A percentile compares a stretch with the other conserved stretches of the same genome.
These are phyloP conservation scores for Tricladium varicosporioides DNA, from an alignment of 2,329 filamentous ascomycete species.

Conservation along the genomic window DNA sequence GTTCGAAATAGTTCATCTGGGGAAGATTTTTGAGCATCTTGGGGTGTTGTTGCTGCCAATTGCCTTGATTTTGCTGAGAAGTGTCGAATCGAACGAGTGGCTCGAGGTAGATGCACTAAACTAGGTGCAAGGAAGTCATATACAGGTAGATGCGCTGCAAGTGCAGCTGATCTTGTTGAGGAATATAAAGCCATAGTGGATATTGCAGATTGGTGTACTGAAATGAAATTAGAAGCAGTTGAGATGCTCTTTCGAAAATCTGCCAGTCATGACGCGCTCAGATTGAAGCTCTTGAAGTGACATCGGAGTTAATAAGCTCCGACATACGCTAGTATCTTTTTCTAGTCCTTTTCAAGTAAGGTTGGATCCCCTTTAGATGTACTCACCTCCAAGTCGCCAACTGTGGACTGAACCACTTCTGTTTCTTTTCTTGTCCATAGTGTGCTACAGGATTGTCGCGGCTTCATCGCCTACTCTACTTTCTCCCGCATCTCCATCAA, in stretches of 20 bases:
- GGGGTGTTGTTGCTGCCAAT: background rate
- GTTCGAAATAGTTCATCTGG: constrained; percentile 24
- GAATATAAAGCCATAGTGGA: constrained; percentile 15
- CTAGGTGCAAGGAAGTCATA: constrained; percentile 41
- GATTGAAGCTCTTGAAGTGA: background rate
- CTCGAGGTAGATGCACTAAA: constrained; percentile 24
- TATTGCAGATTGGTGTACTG: background rate
- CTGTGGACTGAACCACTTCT: too few species aligned
- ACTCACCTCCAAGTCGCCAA: background rate
- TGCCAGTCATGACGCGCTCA: constrained; percentile 3
- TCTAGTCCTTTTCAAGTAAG: background rate
- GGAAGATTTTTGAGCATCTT: constrained; percentile 2
- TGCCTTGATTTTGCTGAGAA: constrained; percentile 21
- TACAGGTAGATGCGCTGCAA: constrained; percentile 24
- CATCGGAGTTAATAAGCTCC: constrained; percentile 4
- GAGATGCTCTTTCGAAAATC: background rate
- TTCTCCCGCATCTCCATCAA: background rate
- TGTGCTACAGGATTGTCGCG: background rate
- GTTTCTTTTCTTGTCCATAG: background rate
- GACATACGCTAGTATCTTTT: background rate
- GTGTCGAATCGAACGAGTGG: constrained; percentile 17
- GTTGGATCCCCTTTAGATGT: background rate
- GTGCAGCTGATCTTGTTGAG: constrained; percentile 13
- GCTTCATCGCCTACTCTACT: background rate
- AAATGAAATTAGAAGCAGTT: background rate